These are phyloP conservation scores for Cytospora piceae DNA, from an alignment of 2,329 filamentous ascomycete species.

Conservation along the genomic window DNA sequence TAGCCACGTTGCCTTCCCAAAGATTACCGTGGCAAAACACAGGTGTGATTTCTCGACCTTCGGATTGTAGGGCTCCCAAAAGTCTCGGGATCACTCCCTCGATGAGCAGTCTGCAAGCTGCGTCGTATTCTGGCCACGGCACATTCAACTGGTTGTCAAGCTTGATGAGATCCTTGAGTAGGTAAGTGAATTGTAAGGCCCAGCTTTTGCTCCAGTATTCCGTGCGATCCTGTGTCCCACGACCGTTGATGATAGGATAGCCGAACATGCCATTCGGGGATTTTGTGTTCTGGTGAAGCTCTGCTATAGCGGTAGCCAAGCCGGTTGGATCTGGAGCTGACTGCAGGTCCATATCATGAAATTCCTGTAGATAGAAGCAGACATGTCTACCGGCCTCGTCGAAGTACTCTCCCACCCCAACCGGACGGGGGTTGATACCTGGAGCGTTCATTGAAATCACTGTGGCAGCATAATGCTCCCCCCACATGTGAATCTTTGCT, in stretches of 20 bases:
- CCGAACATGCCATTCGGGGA: slow-evolving; percentile 16
- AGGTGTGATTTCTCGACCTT: slow-evolving; percentile 1
- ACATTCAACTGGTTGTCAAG: slow-evolving; percentile 11
- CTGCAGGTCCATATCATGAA: slow-evolving; percentile 9
- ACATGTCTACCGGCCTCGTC: background rate
- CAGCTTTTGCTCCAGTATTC: slow-evolving; percentile 14
- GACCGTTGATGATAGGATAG: slow-evolving; percentile 8
- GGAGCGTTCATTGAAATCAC: background rate
- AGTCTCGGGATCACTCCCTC: slow-evolving; percentile 15
- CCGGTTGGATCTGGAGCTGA: slow-evolving; percentile 7
- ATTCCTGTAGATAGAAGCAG: slow-evolving; percentile 14
- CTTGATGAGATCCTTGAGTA: slow-evolving; percentile 12
- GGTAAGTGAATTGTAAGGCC: slow-evolving; percentile 4
- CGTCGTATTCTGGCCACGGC: slow-evolving; percentile 12
- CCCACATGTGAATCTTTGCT: slow-evolving; percentile 10
- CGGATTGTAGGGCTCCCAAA: slow-evolving; percentile 4
- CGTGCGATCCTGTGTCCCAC: background rate
- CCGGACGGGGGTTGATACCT: background rate
- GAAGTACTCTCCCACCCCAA: slow-evolving; percentile 1
- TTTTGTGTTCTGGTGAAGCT: slow-evolving; percentile 3
- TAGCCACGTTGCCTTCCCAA: slow-evolving; percentile 20
- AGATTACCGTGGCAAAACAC: slow-evolving; percentile 2
- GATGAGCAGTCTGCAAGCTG: slow-evolving; percentile 4
- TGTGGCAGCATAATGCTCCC: slow-evolving; percentile 7
- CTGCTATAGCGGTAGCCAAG: slow-evolving; percentile 13